Conservation (phyloP, 306 rosid species). For the Prunus dulcis region DNA sequence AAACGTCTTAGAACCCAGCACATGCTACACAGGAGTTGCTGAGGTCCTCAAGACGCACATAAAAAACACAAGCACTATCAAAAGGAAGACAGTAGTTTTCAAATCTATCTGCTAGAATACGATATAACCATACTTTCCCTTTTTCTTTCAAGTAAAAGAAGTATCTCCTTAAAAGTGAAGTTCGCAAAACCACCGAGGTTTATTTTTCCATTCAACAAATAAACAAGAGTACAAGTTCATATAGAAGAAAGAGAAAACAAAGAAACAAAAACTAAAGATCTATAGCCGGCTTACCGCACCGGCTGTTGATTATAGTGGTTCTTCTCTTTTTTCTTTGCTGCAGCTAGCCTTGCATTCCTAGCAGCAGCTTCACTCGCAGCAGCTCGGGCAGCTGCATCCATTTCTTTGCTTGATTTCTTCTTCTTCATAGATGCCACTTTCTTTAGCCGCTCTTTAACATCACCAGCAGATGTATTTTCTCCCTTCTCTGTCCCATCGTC, state of each 20-base stretch:
- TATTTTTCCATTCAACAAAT: constrained; percentile 44
- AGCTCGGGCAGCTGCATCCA: constrained; percentile 75
- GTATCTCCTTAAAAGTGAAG: constrained; percentile 22
- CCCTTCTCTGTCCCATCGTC: constrained; percentile 40
- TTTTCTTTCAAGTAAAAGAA: constrained; percentile 19
- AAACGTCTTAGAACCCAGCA: background rate
- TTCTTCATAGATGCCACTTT: constrained; percentile 66
- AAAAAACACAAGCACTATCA: background rate
- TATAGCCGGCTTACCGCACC: constrained; percentile 51
- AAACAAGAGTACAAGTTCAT: constrained; percentile 48
- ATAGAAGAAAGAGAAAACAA: constrained; percentile 24
- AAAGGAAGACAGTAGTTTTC: too few species aligned
- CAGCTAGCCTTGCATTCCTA: constrained; percentile 61
- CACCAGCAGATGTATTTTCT: constrained; percentile 46
- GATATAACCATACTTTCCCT: constrained; percentile 14
- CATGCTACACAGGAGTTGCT: background rate
- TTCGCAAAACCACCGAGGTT: constrained; percentile 32
- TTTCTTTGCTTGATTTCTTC: constrained; percentile 71
- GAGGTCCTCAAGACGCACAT: background rate
- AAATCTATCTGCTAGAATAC: background rate
- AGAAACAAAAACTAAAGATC: constrained; percentile 19
- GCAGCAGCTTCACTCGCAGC: constrained; percentile 76
- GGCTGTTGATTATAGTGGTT: constrained; percentile 77
- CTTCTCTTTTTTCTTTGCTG: constrained; percentile 80
- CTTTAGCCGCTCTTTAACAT: constrained; percentile 77